phyloP scores from a whole-genome alignment of 129 eudicot genomes.

The Chrysanthemum seticuspe region DNA sequence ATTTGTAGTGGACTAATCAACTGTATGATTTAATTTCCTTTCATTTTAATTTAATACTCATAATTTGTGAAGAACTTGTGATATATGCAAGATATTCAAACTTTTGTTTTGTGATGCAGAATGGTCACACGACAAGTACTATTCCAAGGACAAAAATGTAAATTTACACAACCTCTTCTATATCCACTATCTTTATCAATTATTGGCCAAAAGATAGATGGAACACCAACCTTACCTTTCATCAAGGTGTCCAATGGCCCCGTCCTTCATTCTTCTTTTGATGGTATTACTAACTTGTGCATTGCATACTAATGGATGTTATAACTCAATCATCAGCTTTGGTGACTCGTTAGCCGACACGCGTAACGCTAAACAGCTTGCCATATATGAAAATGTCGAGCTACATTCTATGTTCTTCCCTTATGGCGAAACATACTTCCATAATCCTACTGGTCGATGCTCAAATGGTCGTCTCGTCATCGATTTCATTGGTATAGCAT shows the following conservation, averaged over 20 bases:
- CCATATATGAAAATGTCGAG: background rate
- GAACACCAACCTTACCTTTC: background rate
- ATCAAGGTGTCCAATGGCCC: background rate
- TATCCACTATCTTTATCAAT: background rate
- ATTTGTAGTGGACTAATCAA: too few relatives aligned
- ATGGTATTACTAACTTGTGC: background rate
- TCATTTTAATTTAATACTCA: too few relatives aligned
- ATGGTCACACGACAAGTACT: background rate
- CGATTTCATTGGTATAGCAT: conserved; percentile 42
- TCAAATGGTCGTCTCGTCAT: conserved; percentile 52
- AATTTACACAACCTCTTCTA: background rate
- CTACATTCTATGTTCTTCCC: conserved; percentile 26
- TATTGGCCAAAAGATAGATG: background rate
- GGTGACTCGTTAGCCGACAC: conserved; percentile 59
- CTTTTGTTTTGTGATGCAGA: background rate
- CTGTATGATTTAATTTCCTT: too few relatives aligned
- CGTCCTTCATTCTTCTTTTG: background rate
- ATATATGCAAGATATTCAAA: background rate
- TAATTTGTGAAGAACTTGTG: too few relatives aligned
- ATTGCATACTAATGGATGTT: conserved; percentile 21
- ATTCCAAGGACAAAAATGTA: conserved; percentile 3
- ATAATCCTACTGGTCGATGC: conserved; percentile 46
- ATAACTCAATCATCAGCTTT: conserved; percentile 42
- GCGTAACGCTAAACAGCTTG: conserved; percentile 26
- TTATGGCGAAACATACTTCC: conserved; percentile 48